These are phyloP conservation scores for Metarhizium guizhouense DNA, from an alignment of 2,329 filamentous ascomycete genomes.

Conservation along the genomic window DNA sequence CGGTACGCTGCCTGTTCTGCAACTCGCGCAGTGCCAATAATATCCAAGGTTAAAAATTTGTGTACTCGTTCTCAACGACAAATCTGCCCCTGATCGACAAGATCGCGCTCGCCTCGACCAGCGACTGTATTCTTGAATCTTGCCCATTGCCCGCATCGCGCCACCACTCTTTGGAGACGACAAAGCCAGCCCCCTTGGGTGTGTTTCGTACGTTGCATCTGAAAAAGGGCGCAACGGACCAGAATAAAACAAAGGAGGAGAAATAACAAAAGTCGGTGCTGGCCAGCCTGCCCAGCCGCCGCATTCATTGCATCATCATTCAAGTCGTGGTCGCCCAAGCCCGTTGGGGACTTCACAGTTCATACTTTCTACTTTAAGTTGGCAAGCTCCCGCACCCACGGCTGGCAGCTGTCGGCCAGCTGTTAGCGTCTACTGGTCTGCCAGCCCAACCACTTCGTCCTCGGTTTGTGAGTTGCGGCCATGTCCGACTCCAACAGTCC, in stretches of 20 bases:
- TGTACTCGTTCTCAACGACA: neutral
- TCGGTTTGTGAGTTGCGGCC: neutral
- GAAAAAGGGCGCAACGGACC: neutral
- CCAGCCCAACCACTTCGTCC: neutral
- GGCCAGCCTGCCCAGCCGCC: neutral
- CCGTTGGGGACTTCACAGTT: too few relatives aligned
- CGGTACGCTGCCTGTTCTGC: neutral
- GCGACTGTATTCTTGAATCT: neutral
- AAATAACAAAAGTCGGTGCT: neutral
- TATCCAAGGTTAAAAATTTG: neutral
- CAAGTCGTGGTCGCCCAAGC: too few relatives aligned
- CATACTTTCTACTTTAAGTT: neutral
- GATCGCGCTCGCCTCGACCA: neutral
- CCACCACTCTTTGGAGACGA: neutral
- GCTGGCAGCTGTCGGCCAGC: neutral
- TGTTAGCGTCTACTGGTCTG: neutral
- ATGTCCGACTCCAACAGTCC: constrained; percentile 10
- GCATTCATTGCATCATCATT: too few relatives aligned
- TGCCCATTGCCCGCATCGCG: neutral
- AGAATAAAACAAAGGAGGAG: neutral
- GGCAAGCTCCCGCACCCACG: neutral
- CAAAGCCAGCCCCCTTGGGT: neutral
- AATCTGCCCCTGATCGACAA: neutral
- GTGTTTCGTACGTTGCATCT: neutral
- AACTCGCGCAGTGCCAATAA: neutral